Conservation (phyloP, 2,329 filamentous ascomycete genomes). For the Emmonsiellopsis sp. region DNA sequence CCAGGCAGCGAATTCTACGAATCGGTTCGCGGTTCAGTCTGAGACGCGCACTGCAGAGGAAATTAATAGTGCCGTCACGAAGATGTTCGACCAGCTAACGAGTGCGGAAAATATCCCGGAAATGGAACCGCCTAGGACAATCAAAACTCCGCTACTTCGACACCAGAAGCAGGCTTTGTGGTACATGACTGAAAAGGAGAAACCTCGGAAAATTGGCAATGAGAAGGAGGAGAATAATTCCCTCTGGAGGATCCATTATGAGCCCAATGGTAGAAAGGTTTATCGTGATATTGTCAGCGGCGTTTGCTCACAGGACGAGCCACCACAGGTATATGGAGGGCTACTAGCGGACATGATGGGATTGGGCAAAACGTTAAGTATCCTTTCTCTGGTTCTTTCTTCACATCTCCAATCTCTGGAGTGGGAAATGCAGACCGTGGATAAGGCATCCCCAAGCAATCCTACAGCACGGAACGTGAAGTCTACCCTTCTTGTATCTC, state of each 20-base stretch:
- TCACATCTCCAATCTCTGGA: conserved; percentile 53
- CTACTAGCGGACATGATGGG: conserved; percentile 84
- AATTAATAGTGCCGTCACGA: conserved; percentile 72
- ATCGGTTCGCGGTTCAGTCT: conserved; percentile 22
- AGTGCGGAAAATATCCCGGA: conserved; percentile 67
- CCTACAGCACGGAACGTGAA: conserved; percentile 50
- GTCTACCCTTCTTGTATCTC: conserved; percentile 78
- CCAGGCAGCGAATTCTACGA: conserved; percentile 12
- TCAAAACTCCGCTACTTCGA: conserved; percentile 61
- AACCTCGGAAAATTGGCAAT: conserved; percentile 49
- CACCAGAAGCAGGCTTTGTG: conserved; percentile 87
- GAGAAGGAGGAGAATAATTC: conserved; percentile 57
- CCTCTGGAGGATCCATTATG: conserved; percentile 62
- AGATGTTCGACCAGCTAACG: conserved; percentile 77
- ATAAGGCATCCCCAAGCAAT: conserved; percentile 23
- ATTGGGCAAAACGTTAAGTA: conserved; percentile 76
- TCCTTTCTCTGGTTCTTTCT: conserved; percentile 65
- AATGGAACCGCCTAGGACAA: conserved; percentile 53
- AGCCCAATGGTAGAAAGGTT: conserved; percentile 47
- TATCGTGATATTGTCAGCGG: conserved; percentile 85
- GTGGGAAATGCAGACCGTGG: conserved; percentile 52
- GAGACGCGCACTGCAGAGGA: conserved; percentile 68
- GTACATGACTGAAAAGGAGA: conserved; percentile 77
- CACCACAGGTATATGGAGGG: conserved; percentile 61
- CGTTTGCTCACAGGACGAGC: conserved; percentile 49